Conservation (phyloP, 306 rosid genomes). For the Hippophae rhamnoides region DNA sequence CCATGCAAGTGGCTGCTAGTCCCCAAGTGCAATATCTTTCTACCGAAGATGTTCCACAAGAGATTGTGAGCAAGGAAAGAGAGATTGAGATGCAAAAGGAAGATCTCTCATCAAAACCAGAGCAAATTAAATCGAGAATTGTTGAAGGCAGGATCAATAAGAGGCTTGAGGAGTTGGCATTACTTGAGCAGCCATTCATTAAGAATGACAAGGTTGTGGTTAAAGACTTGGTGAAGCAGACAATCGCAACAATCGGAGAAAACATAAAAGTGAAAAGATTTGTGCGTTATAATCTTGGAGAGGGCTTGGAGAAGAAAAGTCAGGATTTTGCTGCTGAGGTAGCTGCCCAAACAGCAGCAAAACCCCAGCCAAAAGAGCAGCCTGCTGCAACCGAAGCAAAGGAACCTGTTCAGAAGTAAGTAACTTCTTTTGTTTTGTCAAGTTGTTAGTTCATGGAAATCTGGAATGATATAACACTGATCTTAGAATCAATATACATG, state of each 20-base stretch:
- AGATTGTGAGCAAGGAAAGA: slow-evolving; percentile 66
- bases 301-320: slow-evolving; percentile 93
- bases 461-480: too few species aligned
- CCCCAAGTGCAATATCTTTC: slow-evolving; percentile 74
- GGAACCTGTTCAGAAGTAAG: slow-evolving; percentile 69
- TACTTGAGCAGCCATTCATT: slow-evolving; percentile 94
- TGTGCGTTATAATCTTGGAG: slow-evolving; percentile 89
- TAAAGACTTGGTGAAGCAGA: slow-evolving; percentile 89
- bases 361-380: slow-evolving; percentile 42
- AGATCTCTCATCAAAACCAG: slow-evolving; percentile 86
- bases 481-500: too few species aligned
- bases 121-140: slow-evolving; percentile 81
- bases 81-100: slow-evolving; percentile 97
- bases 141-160: slow-evolving; percentile 91
- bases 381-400: slow-evolving; percentile 46
- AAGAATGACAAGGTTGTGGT: slow-evolving; percentile 78
- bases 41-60: slow-evolving; percentile 79
- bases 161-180: slow-evolving; percentile 83
- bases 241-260: slow-evolving; percentile 89
- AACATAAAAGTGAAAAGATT: slow-evolving; percentile 91
- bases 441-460: background rate
- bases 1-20: slow-evolving; percentile 98
- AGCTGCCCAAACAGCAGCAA: slow-evolving; percentile 92
- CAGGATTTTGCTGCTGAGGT: slow-evolving; percentile 99
- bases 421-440: slow-evolving; percentile 6